A percentile compares a stretch with the other conserved stretches of the same genome.
phyloP scores from a whole-genome alignment of 2,329 filamentous ascomycete species.

The Hymenoscyphus occultus region DNA sequence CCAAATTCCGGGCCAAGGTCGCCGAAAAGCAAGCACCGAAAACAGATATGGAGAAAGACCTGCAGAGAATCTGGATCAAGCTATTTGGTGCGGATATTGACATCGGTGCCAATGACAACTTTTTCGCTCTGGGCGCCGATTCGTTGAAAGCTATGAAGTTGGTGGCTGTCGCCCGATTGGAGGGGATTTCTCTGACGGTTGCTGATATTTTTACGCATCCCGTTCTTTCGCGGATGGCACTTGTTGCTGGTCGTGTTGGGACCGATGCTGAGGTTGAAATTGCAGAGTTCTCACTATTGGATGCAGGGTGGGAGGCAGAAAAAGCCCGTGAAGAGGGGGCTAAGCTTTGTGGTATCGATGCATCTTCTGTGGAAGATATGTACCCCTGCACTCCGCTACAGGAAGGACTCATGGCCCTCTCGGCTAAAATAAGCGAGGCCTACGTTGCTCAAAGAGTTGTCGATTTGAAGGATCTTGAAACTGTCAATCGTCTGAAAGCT shows the following conservation, averaged over 20 bases:
- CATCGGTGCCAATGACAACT: constrained; percentile 35
- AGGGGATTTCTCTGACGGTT: constrained; percentile 39
- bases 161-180: constrained; percentile 37
- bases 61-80: constrained; percentile 17
- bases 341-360: constrained; percentile 26
- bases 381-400: constrained; percentile 42
- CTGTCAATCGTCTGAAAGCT: constrained; percentile 26
- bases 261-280: constrained; percentile 16
- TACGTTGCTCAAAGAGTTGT: constrained; percentile 38
- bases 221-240: constrained; percentile 44
- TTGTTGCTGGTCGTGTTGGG: constrained; percentile 22
- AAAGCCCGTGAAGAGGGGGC: constrained; percentile 11
- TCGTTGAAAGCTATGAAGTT: constrained; percentile 42
- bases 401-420: constrained; percentile 39
- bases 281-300: constrained; percentile 24
- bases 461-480: constrained; percentile 26
- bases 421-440: constrained; percentile 33
- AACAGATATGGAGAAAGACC: constrained; percentile 13
- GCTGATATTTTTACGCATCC: constrained; percentile 42
- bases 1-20: neutral
- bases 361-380: constrained; percentile 37
- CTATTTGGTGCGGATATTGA: constrained; percentile 8
- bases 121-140: constrained; percentile 39
- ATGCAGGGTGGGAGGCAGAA: neutral
- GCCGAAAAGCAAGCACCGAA: constrained; percentile 6